Conservation (phyloP, 176 grass and related monocot genomes). For the Panicum miliaceum region DNA sequence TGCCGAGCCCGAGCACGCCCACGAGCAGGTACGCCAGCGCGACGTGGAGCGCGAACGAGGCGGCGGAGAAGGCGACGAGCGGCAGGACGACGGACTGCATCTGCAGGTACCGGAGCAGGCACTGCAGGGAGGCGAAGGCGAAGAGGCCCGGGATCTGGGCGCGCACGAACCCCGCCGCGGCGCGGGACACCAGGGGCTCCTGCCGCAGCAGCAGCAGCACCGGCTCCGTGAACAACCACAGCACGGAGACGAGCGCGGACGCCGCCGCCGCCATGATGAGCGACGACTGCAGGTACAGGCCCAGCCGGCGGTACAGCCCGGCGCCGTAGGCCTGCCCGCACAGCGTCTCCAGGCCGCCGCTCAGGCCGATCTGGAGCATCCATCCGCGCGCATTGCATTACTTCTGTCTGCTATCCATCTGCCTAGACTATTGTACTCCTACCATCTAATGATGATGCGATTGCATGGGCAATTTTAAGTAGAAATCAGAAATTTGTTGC, state of each 20-base stretch:
- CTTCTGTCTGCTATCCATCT: no score
- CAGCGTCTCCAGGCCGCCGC: constrained; percentile 82
- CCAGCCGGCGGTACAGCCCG: constrained; percentile 56
- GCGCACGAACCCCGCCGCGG: constrained; percentile 55
- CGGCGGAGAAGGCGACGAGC: not conserved
- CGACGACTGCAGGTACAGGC: constrained; percentile 82
- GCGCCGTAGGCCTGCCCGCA: constrained; percentile 86
- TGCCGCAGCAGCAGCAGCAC: constrained; percentile 62
- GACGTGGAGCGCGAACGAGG: constrained; percentile 52
- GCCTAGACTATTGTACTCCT: no score
- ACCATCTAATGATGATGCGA: no score
- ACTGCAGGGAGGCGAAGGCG: constrained; percentile 67
- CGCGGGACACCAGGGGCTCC: constrained; percentile 56
- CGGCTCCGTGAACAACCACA: constrained; percentile 72
- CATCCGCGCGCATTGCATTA: no score
- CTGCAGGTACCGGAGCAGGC: constrained; percentile 79
- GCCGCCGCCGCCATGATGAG: constrained; percentile 49
- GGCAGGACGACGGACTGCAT: constrained; percentile 54
- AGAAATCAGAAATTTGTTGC: no score
- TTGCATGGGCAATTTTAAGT: no score
- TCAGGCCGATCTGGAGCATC: constrained; percentile 60
- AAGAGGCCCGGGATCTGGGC: constrained; percentile 63
- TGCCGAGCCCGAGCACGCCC: not conserved
- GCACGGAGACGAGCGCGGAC: constrained; percentile 49
- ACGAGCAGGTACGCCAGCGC: not conserved